Evolutionary conservation across 176 grass and related monocot species (phyloP).

Genomic region (Olyra latifolia): DNA sequence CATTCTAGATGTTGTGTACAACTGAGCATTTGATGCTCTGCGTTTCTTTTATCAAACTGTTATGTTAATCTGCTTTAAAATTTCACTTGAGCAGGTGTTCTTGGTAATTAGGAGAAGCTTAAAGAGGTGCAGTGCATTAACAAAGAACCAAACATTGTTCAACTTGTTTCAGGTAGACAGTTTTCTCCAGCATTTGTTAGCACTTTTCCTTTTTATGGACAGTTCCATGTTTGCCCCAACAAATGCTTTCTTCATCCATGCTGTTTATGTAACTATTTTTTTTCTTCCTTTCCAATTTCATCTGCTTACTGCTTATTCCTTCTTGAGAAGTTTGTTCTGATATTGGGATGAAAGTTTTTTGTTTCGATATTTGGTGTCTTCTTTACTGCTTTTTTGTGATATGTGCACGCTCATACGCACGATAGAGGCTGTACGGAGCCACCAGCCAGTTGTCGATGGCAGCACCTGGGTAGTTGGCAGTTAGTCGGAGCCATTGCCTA

Average conservation of each 20-base stretch:
- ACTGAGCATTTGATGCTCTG: background rate
- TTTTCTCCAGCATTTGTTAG: background rate
- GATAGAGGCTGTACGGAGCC: too few species aligned
- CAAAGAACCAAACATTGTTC: slow-evolving; percentile 92
- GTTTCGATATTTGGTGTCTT: background rate
- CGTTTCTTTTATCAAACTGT: background rate
- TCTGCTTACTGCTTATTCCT: background rate
- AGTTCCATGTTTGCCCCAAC: slow-evolving; percentile 32
- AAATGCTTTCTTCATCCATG: background rate
- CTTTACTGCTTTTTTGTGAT: background rate
- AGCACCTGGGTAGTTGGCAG: too few species aligned
- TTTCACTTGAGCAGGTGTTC: slow-evolving; percentile 68
- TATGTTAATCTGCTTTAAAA: slow-evolving; percentile 26
- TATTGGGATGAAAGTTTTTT: background rate
- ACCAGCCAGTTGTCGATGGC: too few species aligned
- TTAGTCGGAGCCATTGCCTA: too few species aligned
- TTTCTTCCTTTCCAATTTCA: background rate
- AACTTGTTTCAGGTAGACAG: slow-evolving; percentile 84
- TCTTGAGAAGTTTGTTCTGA: slow-evolving; percentile 19
- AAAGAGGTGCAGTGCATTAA: slow-evolving; percentile 94
- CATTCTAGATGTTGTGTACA: slow-evolving; percentile 12
- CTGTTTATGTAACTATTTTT: background rate
- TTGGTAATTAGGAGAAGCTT: slow-evolving; percentile 99
- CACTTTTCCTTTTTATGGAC: slow-evolving; percentile 6
- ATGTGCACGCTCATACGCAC: too few species aligned